phyloP scores from a whole-genome alignment of 148 eudicot species.

The Rheum nobile region DNA sequence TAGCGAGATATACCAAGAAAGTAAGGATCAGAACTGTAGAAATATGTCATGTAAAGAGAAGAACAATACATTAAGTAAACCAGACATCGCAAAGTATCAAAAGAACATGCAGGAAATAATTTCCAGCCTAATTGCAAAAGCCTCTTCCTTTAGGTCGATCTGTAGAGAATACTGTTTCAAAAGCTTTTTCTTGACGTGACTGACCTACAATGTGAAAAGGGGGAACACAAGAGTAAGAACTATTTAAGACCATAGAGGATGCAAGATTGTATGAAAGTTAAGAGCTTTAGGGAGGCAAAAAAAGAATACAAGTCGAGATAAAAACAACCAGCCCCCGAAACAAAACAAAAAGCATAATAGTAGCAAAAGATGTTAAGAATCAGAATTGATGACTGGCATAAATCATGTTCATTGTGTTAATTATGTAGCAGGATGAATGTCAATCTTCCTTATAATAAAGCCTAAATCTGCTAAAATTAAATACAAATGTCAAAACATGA shows the following conservation, averaged over 20 bases:
- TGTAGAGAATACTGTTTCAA: not conserved
- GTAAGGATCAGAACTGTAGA: not conserved
- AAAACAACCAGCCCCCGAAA: not conserved
- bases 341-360: not conserved
- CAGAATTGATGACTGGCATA: not conserved
- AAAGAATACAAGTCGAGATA: not conserved
- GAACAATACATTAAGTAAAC: slow-evolving; percentile 17
- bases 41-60: not conserved
- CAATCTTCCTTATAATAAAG: too few relatives aligned
- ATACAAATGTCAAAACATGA: not conserved
- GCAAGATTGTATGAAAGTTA: not conserved
- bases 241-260: not conserved
- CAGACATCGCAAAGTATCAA: slow-evolving; percentile 17
- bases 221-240: not conserved
- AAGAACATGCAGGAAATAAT: slow-evolving; percentile 13
- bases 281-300: not conserved
- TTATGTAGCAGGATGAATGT: too few relatives aligned
- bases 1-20: not conserved
- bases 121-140: slow-evolving; percentile 10
- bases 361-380: not conserved
- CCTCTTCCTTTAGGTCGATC: slow-evolving; percentile 5
- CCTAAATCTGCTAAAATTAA: too few relatives aligned
- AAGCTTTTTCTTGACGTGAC: not conserved
- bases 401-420: not conserved
- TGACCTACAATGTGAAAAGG: not conserved